phyloP scores from a whole-genome alignment of 1,139 yeast genomes.

The Hansenula anomala region DNA sequence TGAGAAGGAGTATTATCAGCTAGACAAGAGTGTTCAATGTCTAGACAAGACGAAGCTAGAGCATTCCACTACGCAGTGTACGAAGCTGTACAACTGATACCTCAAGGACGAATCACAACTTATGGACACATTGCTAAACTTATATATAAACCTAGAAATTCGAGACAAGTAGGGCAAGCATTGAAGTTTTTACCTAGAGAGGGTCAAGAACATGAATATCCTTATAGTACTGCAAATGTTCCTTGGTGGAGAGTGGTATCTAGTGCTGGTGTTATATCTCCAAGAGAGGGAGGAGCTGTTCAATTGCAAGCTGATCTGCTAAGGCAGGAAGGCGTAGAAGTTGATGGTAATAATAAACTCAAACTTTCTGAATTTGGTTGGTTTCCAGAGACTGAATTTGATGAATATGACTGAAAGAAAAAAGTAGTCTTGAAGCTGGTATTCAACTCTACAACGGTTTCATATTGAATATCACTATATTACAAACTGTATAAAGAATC shows the following conservation, averaged over 20 bases:
- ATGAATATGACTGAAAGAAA: constrained; percentile 12
- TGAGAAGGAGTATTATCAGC: too few relatives aligned
- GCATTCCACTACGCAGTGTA: constrained; percentile 63
- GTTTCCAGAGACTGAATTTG: constrained; percentile 46
- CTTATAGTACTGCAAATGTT: constrained; percentile 31
- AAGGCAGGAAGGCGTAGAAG: constrained; percentile 45
- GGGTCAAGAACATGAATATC: constrained; percentile 11
- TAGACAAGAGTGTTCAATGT: too few relatives aligned
- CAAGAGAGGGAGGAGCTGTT: constrained; percentile 40
- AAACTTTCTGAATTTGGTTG: constrained; percentile 52
- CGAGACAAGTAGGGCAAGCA: constrained; percentile 72
- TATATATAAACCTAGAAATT: constrained; percentile 55
- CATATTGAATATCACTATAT: too few relatives aligned
- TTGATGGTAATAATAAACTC: constrained; percentile 32
- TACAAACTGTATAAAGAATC: not conserved
- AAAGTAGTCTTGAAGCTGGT: too few relatives aligned
- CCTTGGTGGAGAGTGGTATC: constrained; percentile 85
- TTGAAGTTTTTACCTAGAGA: constrained; percentile 44
- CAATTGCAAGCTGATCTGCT: constrained; percentile 45
- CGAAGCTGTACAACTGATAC: constrained; percentile 47
- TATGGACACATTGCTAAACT: constrained; percentile 71
- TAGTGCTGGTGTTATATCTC: constrained; percentile 57
- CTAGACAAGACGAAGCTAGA: constrained; percentile 39
- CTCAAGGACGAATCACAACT: constrained; percentile 62
- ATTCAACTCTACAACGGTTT: too few relatives aligned